Evolutionary conservation across 306 rosid genomes (phyloP).

Genomic region (Cyclanthera cordifolia): DNA sequence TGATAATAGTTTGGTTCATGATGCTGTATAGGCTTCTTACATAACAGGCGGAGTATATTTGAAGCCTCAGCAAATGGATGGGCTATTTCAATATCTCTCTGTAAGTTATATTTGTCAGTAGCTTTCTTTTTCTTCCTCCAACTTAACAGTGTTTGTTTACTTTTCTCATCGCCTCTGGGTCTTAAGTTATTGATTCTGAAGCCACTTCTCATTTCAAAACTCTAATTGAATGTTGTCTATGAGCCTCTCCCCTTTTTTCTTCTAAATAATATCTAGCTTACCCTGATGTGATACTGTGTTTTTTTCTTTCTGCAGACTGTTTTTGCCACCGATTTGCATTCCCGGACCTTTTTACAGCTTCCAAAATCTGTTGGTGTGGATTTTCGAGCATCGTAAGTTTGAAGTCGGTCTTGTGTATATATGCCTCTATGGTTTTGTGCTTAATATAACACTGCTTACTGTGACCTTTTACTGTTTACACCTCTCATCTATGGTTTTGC

Average conservation of each 20-base stretch:
- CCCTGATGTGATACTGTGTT: conserved; percentile 14
- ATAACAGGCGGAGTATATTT: conserved; percentile 90
- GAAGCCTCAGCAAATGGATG: conserved; percentile 76
- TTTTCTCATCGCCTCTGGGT: neutral
- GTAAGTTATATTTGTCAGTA: conserved; percentile 31
- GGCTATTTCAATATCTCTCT: conserved; percentile 81
- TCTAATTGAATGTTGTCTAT: neutral
- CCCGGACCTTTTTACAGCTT: conserved; percentile 77
- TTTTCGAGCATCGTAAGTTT: conserved; percentile 94
- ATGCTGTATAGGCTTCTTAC: conserved; percentile 63
- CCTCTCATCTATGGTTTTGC: too few species aligned
- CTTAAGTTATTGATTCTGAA: neutral
- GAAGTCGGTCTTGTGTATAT: neutral
- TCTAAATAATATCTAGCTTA: neutral
- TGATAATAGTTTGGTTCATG: conserved; percentile 7
- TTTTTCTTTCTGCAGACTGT: conserved; percentile 56
- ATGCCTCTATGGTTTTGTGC: neutral
- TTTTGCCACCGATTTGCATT: conserved; percentile 87
- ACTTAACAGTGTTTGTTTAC: neutral
- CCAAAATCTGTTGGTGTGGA: conserved; percentile 94
- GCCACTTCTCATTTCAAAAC: neutral
- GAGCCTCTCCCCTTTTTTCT: neutral
- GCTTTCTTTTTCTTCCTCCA: neutral
- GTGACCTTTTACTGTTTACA: neutral
- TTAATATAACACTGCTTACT: neutral